Evolutionary conservation across 495 filamentous ascomycete species (phyloP).

Genomic region (Hypoxylon intermedium): DNA sequence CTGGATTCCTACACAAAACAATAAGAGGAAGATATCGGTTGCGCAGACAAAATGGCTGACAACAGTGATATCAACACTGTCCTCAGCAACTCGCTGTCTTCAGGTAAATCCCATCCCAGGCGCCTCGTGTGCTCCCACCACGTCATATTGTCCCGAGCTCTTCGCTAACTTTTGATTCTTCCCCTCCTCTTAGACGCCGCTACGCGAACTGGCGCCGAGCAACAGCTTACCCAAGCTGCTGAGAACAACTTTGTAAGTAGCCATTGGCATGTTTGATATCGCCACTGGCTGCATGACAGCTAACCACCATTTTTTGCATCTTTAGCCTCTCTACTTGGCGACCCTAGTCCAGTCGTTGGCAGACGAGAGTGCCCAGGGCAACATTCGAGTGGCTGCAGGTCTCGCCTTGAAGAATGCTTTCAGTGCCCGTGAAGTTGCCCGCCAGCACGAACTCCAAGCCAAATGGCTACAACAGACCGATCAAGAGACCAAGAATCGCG

Average conservation of each 20-base stretch:
- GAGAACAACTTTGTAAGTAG: constrained; percentile 91
- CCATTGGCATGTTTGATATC: constrained; percentile 22
- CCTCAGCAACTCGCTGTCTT: constrained; percentile 88
- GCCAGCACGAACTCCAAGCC: constrained; percentile 83
- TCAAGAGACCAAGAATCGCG: constrained; percentile 76
- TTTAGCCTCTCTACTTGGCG: constrained; percentile 84
- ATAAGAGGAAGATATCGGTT: constrained; percentile 29
- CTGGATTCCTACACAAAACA: constrained; percentile 36
- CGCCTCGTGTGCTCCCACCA: constrained; percentile 28
- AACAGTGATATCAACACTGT: constrained; percentile 66
- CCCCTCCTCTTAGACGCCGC: constrained; percentile 72
- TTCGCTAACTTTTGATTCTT: constrained; percentile 28
- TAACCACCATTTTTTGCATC: constrained; percentile 22
- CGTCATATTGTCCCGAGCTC: constrained; percentile 18
- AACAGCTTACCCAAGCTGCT: constrained; percentile 89
- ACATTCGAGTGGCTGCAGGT: constrained; percentile 91
- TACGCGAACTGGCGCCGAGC: constrained; percentile 87
- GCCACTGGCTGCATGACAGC: constrained; percentile 29
- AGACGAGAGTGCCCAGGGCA: constrained; percentile 81
- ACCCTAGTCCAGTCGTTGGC: constrained; percentile 91
- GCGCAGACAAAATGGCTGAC: constrained; percentile 52
- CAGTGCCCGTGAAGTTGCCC: constrained; percentile 84
- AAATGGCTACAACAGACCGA: constrained; percentile 88
- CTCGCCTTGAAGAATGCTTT: constrained; percentile 97
- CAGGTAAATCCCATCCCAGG: constrained; percentile 65